phyloP scores from a whole-genome alignment of 352 stramenopile species.

The Phytopythium vexans region DNA sequence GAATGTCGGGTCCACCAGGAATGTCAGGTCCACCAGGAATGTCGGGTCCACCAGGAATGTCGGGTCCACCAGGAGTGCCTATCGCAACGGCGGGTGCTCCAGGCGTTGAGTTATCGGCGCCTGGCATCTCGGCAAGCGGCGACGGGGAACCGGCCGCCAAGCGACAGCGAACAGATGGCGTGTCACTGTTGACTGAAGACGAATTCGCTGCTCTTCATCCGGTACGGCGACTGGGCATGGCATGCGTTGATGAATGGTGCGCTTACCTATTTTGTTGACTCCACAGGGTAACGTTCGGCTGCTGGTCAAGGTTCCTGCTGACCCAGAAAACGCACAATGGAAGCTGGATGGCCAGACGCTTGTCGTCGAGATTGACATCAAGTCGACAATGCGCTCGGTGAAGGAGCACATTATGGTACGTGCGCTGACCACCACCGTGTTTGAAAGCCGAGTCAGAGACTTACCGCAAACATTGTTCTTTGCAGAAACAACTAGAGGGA shows the following conservation, averaged over 20 bases:
- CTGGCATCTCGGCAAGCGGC: constrained; percentile 8
- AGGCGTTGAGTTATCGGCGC: constrained; percentile 1
- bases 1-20: neutral
- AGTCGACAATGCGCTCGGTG: constrained; percentile 87
- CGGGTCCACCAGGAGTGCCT: neutral
- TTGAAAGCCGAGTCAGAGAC: neutral
- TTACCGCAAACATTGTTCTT: neutral
- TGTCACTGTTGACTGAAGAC: constrained; percentile 66
- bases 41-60: constrained; percentile 8
- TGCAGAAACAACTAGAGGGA: constrained; percentile 65
- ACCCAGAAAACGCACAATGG: constrained; percentile 89
- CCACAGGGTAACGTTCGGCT: constrained; percentile 63
- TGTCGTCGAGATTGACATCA: constrained; percentile 85
- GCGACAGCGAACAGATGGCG: constrained; percentile 60
- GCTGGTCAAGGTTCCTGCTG: constrained; percentile 79
- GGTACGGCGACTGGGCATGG: constrained; percentile 23
- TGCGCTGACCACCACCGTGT: neutral
- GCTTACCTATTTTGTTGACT: constrained; percentile 9
- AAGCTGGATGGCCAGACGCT: constrained; percentile 93
- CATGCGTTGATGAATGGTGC: neutral
- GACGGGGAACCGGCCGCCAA: constrained; percentile 59
- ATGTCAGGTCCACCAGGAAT: constrained; percentile 3
- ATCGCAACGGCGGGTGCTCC: constrained; percentile 3
- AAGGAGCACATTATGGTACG: constrained; percentile 89
- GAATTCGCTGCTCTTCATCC: constrained; percentile 77